phyloP scores from a whole-genome alignment of 2,329 filamentous ascomycete genomes.

The Alternaria viburni region DNA sequence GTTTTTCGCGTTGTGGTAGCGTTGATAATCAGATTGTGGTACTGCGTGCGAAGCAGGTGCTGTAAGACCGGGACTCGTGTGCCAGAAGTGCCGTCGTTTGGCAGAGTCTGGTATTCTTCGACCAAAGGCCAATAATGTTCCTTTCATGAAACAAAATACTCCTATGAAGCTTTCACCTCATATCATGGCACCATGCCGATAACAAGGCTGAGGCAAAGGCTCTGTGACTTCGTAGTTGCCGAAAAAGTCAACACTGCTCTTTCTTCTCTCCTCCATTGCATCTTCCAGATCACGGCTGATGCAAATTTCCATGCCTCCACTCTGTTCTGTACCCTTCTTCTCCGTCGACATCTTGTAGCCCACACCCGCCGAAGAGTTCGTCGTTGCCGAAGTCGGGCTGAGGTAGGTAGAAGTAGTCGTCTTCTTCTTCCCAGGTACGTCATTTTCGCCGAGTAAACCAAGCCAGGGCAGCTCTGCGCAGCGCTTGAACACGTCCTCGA shows the following conservation, averaged over 20 bases:
- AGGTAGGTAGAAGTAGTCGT: constrained; percentile 8
- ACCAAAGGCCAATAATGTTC: not conserved
- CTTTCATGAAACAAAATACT: not conserved
- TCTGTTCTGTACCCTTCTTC: constrained; percentile 41
- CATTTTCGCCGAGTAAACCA: constrained; percentile 32
- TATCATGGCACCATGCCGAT: constrained; percentile 41
- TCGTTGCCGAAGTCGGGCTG: constrained; percentile 19
- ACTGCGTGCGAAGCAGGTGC: not conserved
- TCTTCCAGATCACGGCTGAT: constrained; percentile 41
- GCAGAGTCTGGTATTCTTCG: not conserved
- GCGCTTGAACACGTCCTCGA: constrained; percentile 44
- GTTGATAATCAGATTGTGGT: not conserved
- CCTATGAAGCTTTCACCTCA: constrained; percentile 7
- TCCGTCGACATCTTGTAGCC: constrained; percentile 44
- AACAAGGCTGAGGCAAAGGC: constrained; percentile 41
- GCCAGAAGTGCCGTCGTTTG: not conserved
- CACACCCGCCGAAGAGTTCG: constrained; percentile 32
- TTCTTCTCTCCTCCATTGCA: constrained; percentile 36
- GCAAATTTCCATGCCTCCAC: constrained; percentile 46
- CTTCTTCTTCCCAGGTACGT: constrained; percentile 14
- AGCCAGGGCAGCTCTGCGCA: constrained; percentile 43
- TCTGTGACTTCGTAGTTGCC: constrained; percentile 45
- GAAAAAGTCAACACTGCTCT: constrained; percentile 45
- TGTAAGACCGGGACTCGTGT: not conserved
- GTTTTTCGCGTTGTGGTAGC: not conserved